Evolutionary conservation across 2,329 filamentous ascomycete species (phyloP), one percentile per base, ranked within the genome.

Genomic region (Acrocalymma vagum): DNA sequence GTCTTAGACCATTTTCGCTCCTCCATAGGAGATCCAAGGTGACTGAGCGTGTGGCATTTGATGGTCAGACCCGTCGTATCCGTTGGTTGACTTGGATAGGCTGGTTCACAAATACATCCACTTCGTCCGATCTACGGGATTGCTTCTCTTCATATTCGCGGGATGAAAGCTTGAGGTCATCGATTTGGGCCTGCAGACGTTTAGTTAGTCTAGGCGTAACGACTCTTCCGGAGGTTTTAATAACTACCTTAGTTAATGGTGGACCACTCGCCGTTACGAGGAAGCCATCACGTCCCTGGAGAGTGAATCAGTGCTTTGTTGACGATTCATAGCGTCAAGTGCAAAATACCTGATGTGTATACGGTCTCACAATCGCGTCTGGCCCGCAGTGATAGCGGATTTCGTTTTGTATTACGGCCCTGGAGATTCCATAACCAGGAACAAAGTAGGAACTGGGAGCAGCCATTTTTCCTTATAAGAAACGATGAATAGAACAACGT

Each of bases 301-400:
- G 6, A 40, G 15, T 15, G 15, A 9, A 37, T 67, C 36, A 65
- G 53, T n/a, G n/a, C 31, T 22, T 40, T 45, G 25, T 15, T 53
- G 25, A n/a, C n/a, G n/a, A n/a, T n/a, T n/a, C n/a, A n/a, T 27
- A 30, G 29, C 18, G 17, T 18, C 29, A 32, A n/a, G n/a, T n/a
- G n/a, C n/a, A n/a, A n/a, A n/a, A 29, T 63, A 72, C 70, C 54
- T 72, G 69, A 36, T 70, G 69, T n/a, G 65, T 71, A 41, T 70
- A 73, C 22, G 69, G 71, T 31, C 71, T 58, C 8, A 72, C 70
- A 25, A 72, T 72, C 8, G 71, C 67, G 49, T 72, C 69, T 16
- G 71, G 69, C 6, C 71, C 71, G 40, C 69, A 73, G 44, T 71
- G 67, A 33, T 72, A 72, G 21, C 69, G 67, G 25, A 73, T 73